These are phyloP conservation scores for Gnaphalium uliginosum DNA, from an alignment of 129 eudicot genomes.

Conservation along the genomic window DNA sequence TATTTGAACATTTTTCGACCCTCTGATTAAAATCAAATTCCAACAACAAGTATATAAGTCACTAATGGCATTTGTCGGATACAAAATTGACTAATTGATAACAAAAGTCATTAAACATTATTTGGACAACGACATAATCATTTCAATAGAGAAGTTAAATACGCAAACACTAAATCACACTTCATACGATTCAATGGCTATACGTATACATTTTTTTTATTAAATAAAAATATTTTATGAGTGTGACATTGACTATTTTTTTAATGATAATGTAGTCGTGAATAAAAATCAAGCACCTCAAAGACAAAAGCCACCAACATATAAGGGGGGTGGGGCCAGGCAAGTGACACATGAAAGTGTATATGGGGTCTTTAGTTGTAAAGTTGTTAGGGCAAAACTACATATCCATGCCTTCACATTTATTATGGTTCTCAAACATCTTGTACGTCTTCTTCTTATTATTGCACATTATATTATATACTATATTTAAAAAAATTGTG, in stretches of 20 bases:
- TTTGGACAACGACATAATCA: constrained; percentile 8
- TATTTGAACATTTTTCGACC: too few relatives aligned
- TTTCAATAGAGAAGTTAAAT: neutral
- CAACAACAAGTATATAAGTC: constrained; percentile 4
- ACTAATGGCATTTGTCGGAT: neutral
- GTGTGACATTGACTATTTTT: constrained; percentile 20
- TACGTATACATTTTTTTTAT: neutral
- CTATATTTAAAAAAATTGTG: neutral
- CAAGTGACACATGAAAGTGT: constrained; percentile 23
- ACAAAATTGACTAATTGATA: constrained; percentile 14
- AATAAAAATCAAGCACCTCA: constrained; percentile 36
- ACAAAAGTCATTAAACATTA: constrained; percentile 4
- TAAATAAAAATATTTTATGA: neutral
- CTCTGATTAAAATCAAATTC: neutral
- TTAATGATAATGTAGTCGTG: constrained; percentile 26
- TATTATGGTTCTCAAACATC: constrained; percentile 25
- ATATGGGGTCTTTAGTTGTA: constrained; percentile 36
- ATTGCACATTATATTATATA: neutral
- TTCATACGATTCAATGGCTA: neutral
- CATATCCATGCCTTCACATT: constrained; percentile 36
- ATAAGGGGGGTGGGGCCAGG: neutral
- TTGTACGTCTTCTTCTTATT: neutral
- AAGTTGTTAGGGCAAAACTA: constrained; percentile 41
- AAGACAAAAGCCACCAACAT: constrained; percentile 53
- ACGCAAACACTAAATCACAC: constrained; percentile 2